A percentile compares a stretch with the other conserved stretches of the same genome.
Conservation (phyloP, 345 rosid genomes). For the Dovyalis caffra region DNA sequence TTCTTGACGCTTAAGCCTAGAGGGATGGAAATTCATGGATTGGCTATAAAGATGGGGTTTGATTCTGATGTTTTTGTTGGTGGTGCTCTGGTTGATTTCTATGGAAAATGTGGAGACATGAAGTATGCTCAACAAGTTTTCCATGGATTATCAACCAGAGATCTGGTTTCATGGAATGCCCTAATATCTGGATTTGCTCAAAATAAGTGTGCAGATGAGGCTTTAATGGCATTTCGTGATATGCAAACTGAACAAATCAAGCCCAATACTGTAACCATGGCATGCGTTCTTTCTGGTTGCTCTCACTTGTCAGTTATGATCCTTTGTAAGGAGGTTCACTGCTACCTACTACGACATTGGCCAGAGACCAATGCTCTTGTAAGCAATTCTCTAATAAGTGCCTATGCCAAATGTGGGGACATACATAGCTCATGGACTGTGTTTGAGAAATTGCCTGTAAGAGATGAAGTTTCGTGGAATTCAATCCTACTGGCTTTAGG, state of each 20-base stretch:
- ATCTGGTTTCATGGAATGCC: slow-evolving; percentile 48
- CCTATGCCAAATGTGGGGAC: slow-evolving; percentile 51
- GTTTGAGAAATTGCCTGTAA: slow-evolving; percentile 31
- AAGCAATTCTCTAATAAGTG: slow-evolving; percentile 39
- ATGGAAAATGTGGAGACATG: slow-evolving; percentile 41
- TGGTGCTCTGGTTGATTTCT: slow-evolving; percentile 45
- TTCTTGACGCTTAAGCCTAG: slow-evolving; percentile 31
- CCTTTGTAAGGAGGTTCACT: slow-evolving; percentile 43
- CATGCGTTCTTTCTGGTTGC: slow-evolving; percentile 43
- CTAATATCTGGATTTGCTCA: slow-evolving; percentile 45
- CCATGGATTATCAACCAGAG: slow-evolving; percentile 26
- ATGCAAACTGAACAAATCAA: slow-evolving; percentile 38
- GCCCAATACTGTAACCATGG: slow-evolving; percentile 39
- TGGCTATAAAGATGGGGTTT: slow-evolving; percentile 32
- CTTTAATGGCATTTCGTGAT: slow-evolving; percentile 31
- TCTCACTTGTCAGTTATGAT: slow-evolving; percentile 31
- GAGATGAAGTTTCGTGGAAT: slow-evolving; percentile 45
- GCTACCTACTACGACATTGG: slow-evolving; percentile 40
- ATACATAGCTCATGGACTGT: slow-evolving; percentile 26
- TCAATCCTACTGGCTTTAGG: slow-evolving; percentile 43
- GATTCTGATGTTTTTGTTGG: slow-evolving; percentile 37
- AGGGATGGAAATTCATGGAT: slow-evolving; percentile 41
- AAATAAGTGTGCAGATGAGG: slow-evolving; percentile 28
- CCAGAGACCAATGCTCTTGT: slow-evolving; percentile 30
- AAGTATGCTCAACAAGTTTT: slow-evolving; percentile 37